Evolutionary conservation across 306 rosid species (phyloP), one percentile per base, ranked within the genome.

Genomic region (Geum urbanum): DNA sequence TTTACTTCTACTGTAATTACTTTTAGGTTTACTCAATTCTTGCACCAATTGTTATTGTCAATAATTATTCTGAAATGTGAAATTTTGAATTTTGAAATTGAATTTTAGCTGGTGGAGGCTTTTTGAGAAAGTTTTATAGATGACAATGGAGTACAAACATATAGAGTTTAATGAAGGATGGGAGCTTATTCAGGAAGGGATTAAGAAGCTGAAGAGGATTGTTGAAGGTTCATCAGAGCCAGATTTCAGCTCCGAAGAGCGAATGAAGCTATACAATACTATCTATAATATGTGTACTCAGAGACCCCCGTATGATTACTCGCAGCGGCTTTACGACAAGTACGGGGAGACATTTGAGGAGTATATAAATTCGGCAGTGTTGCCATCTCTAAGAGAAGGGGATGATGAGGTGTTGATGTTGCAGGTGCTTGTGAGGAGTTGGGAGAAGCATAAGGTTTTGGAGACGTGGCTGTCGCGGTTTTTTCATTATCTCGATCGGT

Each of bases 401-500:
- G 80, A 43, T 7, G 0, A 84, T 10, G 88, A 79, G 43, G 96
- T 80, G 9, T 81, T 77, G 68, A 75, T 84, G 91, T 53, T 86
- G 78, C 74, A 78, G 81, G 89, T 84, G 72, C 84, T 89, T 18
- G 86, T 79, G n/a, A 71, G 35, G 53, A 82, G 91, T 60, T 86
- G 96, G 96, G 35, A 22, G 15, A 89, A 67, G 27, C 78, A 78
- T 45, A 67, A 78, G 55, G 74, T 72, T 32, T 67, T 78, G 71
- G 82, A 72, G 39, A 43, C 47, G 13, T 78, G 82, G 82, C 54
- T 78, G 55, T 78, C 74, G 9, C 74, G 78, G 5, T 72, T 78
- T 61, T 78, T 66, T 54, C 74, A 72, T 65, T 78, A 78, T 72
- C 77, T 78, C 4, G 82, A 78, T 35, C 70, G 74, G 9, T 67